Conservation (phyloP, 306 rosid species). For the Prunus fruticosa region DNA sequence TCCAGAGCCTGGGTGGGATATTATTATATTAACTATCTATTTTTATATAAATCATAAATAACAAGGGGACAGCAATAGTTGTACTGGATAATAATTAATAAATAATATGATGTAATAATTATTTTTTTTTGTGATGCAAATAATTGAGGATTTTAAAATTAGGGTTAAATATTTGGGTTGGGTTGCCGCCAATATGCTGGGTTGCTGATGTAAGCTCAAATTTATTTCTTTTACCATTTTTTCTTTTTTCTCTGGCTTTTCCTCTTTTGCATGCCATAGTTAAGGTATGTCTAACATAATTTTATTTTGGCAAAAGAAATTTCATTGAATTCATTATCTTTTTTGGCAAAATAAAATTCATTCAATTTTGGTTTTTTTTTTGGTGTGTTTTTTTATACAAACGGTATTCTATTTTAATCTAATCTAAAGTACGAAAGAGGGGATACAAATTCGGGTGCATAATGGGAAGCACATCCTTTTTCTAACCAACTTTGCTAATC, state of each 20-base stretch:
- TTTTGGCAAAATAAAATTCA: no score
- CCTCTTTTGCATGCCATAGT: background rate
- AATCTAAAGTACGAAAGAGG: no score
- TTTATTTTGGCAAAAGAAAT: no score
- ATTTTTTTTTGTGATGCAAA: background rate
- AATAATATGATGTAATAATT: background rate
- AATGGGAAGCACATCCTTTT: rapidly evolving
- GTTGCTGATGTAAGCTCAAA: background rate
- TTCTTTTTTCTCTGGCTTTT: background rate
- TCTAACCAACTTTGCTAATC: no score
- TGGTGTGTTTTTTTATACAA: no score
- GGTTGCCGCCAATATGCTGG: background rate
- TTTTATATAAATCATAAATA: background rate
- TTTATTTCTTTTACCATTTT: background rate
- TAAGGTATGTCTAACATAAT: background rate
- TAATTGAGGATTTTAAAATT: background rate
- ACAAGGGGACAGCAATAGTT: background rate
- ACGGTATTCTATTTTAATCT: no score
- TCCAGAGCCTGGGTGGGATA: slow-evolving; percentile 4
- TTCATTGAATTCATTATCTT: no score
- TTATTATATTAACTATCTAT: background rate
- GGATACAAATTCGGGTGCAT: rapidly evolving
- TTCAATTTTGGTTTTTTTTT: no score
- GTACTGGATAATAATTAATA: background rate
- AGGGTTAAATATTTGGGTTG: background rate